Evolutionary conservation across 73 alveolate genomes (phyloP).

Genomic region (Effrenium voratum): DNA sequence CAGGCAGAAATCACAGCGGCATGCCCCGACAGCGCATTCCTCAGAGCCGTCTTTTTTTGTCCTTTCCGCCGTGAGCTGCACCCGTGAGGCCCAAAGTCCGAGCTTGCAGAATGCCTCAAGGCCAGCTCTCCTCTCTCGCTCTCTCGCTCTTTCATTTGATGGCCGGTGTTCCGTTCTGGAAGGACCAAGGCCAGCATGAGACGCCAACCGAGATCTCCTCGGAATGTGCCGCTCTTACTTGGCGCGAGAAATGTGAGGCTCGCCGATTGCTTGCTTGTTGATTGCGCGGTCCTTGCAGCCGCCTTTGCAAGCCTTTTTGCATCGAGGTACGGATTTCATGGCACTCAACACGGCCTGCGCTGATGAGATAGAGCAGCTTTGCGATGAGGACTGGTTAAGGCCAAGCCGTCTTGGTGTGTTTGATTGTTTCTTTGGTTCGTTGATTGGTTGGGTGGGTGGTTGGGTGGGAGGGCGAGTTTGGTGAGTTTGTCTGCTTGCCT

Average conservation of each 20-base stretch:
- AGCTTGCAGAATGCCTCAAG: slow-evolving; percentile 62
- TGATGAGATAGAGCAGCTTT: slow-evolving; percentile 69
- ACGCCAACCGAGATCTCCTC: slow-evolving; percentile 72
- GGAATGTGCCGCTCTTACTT: not conserved
- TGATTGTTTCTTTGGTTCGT: no score
- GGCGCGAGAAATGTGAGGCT: not conserved
- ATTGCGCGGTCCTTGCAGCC: not conserved
- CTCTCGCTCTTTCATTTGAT: not conserved
- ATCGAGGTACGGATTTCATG: slow-evolving; percentile 62
- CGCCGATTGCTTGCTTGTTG: not conserved
- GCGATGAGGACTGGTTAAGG: slow-evolving; percentile 66
- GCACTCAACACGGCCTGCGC: slow-evolving; percentile 70
- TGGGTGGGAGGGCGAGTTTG: no score
- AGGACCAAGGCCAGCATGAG: slow-evolving; percentile 82
- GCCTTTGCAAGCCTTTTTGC: not conserved
- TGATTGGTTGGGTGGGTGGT: no score
- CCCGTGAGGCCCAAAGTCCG: slow-evolving; percentile 54
- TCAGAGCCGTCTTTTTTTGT: not conserved
- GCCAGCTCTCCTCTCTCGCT: not conserved
- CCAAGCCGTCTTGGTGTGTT: no score
- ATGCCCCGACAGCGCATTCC: slow-evolving; percentile 55
- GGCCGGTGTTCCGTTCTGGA: not conserved
- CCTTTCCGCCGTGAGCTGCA: not conserved
- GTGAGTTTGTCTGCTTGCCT: no score
- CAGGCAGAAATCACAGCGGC: slow-evolving; percentile 70